Base-by-base conservation (phyloP, 1,284 basidiomycete genomes). In the Ustilago sp. region DNA sequence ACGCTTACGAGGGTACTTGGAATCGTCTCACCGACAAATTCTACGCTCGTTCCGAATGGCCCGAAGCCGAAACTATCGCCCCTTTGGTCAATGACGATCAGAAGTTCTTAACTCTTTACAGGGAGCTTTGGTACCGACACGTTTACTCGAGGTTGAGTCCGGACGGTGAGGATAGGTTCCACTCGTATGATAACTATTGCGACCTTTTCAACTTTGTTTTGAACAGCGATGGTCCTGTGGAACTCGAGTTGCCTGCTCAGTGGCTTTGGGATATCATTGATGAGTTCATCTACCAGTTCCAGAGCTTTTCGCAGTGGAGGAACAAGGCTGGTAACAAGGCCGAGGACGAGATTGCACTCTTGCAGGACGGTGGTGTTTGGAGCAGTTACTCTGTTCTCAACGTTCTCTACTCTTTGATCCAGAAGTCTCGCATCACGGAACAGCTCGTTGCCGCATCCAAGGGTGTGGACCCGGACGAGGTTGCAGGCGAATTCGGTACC, bases 251-350 rank as follows among this genome's bases (percentile, higher is more conserved):
- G 15, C 96, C 96, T 0, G 93, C 95, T 73, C 95, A 98, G 87
- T 99, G 96, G 96, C 88, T 99, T 7, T 98, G 95, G 94, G 96
- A 99, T 87, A 98, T 99, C 87, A 93, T 98, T 83, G 96, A 98
- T 88, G 96, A 98, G 86, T 99, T 99, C 87, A 97, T 98, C 82
- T 99, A 98, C 88, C 96, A 98, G 86, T 99, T 96, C 89, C 94
- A 97, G 87, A 93, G 93, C 67, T 85, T 28, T 98, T 98, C 88
- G 92, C 94, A 80, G 91, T 84, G 86, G 92, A 89, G 95, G 64
- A 92, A 93, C 47, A 93, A 93, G 85, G 90, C 92, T 39, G 92
- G 92, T 74, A 90, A 89, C 74, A 98, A 98, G 88, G 90, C 91
- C 0, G 94, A 95, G 61, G 95, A 98, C 82, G 96, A 98, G 86